Base-by-base conservation (phyloP, 2,329 filamentous ascomycete genomes). In the Cryphonectria radicalis region DNA sequence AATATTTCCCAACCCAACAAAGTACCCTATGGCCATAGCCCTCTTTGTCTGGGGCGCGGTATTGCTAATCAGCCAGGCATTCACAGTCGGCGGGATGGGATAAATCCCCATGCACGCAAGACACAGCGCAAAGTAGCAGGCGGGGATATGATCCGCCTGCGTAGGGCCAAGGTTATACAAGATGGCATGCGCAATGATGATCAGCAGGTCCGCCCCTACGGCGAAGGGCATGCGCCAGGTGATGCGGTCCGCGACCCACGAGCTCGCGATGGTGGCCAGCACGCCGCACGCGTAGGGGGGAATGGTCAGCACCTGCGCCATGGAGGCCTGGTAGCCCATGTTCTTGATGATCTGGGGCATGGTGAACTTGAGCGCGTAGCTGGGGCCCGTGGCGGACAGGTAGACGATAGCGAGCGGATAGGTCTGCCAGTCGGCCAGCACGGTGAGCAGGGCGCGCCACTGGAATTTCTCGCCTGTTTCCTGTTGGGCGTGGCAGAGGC, bases 71-170 rank as follows among this genome's bases (percentile, higher is more conserved):
- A 85, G 82, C 91, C 92, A 93, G 0, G 89, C 86, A 53, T 92
- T 89, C 0, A 89, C 92, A 4, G 79, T 74, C 0, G 91, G 79
- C 70, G 92, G 89, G 63, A 86, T 88, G 0, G 91, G 91, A 75
- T 93, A 93, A 69, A 93, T 92, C 0, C 91, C 91, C 70, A 92
- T 82, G 0, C 90, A 90, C 0, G 88, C 90, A 0, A 94, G 82
- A 77, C 93, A 92, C 0, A 87, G 88, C 0, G 89, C 91, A 0
- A 90, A 89, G 76, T 93, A 93, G 68, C 89, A 87, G 1, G 90
- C 84, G 1, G 84, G 83, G 0, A 90, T 81, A 0, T 82, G 80
- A 4, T 75, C 50, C 60, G 74, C 22, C 1, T 80, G 79, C 1
- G 84, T 79, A n/a, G 85, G 86, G 1, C 86, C 84, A 1, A 93